Evolutionary conservation across 257 asterid genomes (phyloP), one percentile per base, ranked within the genome.

Genomic region (Rehmannia glutinosa): DNA sequence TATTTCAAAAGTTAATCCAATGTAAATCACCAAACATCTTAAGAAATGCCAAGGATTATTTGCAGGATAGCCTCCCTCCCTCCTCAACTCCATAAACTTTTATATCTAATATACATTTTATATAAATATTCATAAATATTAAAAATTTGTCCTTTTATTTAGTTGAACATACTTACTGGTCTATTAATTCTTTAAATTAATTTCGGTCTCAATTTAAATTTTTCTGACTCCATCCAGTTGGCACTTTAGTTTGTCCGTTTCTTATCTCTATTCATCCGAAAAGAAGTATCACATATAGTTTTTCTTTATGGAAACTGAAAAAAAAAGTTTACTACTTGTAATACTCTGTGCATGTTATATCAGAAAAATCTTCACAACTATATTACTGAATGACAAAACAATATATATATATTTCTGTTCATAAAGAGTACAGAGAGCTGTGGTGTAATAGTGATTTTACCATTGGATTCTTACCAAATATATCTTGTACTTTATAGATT

Each of bases 401-500:
- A 61, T 20, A 71, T 11, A 13, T 5, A 61, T 20, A 71, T 11
- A 13, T 5, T 11, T 27, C 47, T 54, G 60, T 20, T 21, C 15
- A 45, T 13, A 3, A 23, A n/a, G 70, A 32, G 21, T 28, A 10
- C 30, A 36, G 3, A 20, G 5, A 13, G 43, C 54, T 23, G 69
- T 35, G 12, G 43, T 7, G 45, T 41, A 41, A 33, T 61, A 51
- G 47, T 56, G 56, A 25, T 55, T 11, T 35, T 65, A 27, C 69
- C 80, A 42, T 62, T 75, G 80, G 80, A 78, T 78, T 75, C 78
- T 71, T 35, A 66, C 39, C 67, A 23, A 62, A 64, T 35, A 35
- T 68, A 51, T 35, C 12, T 33, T 21, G 72, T 69, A 39, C 72
- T n/a, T 35, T 71, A 28, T 27, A 21, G 13, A 33, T 43, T 32